Evolutionary conservation across 2,329 filamentous ascomycete genomes (phyloP).

Genomic region (Colletotrichum sp.): DNA sequence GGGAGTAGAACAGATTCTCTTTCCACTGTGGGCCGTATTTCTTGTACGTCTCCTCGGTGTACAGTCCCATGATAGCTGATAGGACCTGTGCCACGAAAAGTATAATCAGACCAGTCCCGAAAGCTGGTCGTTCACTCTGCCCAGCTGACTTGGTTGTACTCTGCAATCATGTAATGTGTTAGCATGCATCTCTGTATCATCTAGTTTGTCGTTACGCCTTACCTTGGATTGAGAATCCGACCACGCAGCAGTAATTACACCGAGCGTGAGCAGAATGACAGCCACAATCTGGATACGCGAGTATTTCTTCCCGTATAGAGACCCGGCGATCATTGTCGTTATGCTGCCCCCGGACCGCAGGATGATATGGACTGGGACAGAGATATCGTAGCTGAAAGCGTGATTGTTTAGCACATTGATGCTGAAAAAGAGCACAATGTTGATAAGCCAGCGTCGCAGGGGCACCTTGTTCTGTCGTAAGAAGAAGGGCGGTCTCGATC

Average conservation of each 20-base stretch:
- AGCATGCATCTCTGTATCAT: not conserved
- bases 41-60: constrained; percentile 89
- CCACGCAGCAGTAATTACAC: constrained; percentile 87
- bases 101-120: constrained; percentile 76
- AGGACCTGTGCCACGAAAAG: constrained; percentile 88
- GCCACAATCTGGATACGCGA: constrained; percentile 80
- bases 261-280: constrained; percentile 82
- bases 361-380: constrained; percentile 96
- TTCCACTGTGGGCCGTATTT: constrained; percentile 89
- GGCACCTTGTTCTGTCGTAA: constrained; percentile 81
- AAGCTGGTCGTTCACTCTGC: constrained; percentile 39
- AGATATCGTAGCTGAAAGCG: constrained; percentile 96
- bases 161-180: not conserved
- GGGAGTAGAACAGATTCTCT: constrained; percentile 95
- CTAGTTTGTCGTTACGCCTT: constrained; percentile 26
- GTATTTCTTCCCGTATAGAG: constrained; percentile 84
- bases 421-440: constrained; percentile 87
- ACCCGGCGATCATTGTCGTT: constrained; percentile 92
- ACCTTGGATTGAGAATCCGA: constrained; percentile 88
- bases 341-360: constrained; percentile 94
- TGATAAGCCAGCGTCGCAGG: constrained; percentile 82
- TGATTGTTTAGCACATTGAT: constrained; percentile 98
- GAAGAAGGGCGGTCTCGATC: constrained; percentile 70
- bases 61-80: constrained; percentile 93
- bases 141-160: not conserved